Evolutionary conservation across 164 flowering plant genomes (phyloP).

Genomic region (Piper betle): DNA sequence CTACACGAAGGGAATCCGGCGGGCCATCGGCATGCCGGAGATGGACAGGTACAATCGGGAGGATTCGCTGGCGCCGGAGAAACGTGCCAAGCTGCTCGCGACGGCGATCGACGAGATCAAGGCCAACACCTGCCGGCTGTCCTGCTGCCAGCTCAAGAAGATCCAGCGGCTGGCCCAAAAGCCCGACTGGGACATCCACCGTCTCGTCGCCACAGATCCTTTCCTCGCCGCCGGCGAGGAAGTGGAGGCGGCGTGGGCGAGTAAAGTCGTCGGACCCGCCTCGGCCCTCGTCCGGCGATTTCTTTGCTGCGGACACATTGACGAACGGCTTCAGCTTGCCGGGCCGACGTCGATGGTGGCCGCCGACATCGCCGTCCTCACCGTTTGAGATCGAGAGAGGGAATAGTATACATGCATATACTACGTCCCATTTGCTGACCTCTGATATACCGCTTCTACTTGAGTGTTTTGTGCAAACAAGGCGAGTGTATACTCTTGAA

Average conservation of each 20-base stretch:
- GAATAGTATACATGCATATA: no score
- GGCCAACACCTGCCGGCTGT: constrained; percentile 39
- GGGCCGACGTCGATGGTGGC: neutral
- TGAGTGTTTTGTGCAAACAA: no score
- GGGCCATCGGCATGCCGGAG: constrained; percentile 73
- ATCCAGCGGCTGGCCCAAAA: constrained; percentile 29
- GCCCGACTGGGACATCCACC: constrained; percentile 43
- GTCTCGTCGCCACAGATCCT: constrained; percentile 57
- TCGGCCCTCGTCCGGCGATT: constrained; percentile 23
- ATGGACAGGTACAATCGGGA: constrained; percentile 31
- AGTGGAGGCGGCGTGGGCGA: constrained; percentile 47
- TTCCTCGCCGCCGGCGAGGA: constrained; percentile 23
- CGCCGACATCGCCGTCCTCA: neutral
- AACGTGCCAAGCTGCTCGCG: constrained; percentile 16
- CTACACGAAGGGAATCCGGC: constrained; percentile 45
- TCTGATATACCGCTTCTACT: no score
- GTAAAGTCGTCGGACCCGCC: constrained; percentile 35
- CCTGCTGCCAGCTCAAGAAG: constrained; percentile 43
- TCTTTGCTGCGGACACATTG: constrained; percentile 4
- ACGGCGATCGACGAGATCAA: constrained; percentile 41
- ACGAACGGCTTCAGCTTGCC: neutral
- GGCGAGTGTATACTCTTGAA: no score
- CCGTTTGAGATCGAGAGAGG: neutral
- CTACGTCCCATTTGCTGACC: no score
- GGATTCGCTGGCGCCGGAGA: constrained; percentile 13